Base-by-base conservation (phyloP, 768 basidiomycete species). In the Rhizopogon rudus region DNA sequence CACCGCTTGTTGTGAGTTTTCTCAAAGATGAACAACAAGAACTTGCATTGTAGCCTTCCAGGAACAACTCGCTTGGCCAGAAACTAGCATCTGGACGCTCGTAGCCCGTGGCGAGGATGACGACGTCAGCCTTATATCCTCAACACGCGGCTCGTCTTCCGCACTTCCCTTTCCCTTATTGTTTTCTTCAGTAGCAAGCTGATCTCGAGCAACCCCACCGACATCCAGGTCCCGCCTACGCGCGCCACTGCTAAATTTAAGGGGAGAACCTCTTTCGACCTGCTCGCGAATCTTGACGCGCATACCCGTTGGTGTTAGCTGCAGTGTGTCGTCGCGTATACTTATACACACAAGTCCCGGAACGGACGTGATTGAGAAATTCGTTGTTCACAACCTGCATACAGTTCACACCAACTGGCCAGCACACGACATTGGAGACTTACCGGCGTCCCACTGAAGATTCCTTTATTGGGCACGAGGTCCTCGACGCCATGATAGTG, bases 61-160 rank as follows among this genome's bases (percentile, higher is more conserved):
- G 80, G 65, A 82, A 82, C 40, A 82, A 63, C 25, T 78, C 74
- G 2, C 73, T 57, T 6, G 75, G 71, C 53, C 82, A 62, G 62
- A 83, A 81, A 43, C 71, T 69, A 17, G 81, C 53, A 6, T 63
- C 60, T 0, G 80, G 81, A 51, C 74, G 71, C 61, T 78, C 67
- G 62, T 77, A 82, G 3, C 81, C 81, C 2, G 81, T 83, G 1
- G 81, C 81, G 20, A 82, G 64, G 4, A 82, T 74, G 33, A 81
- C 67, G 1, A 81, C 68, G 55, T 82, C 80, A 0, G 74, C 81
- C 1, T 68, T 56, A 79, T 60, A 64, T 74, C 66, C 44, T 54
- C 40, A 20, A 40, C 43, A 8, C 22, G 51, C 9, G 37, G 12
- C 52, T 51, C 46, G 22, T 53, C 29, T 14, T 39, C 33, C 10